A percentile compares a stretch with the other conserved stretches of the same genome.
These are phyloP conservation scores for Lachnellula suecica DNA, from an alignment of 2,329 filamentous ascomycete species.

Conservation along the genomic window DNA sequence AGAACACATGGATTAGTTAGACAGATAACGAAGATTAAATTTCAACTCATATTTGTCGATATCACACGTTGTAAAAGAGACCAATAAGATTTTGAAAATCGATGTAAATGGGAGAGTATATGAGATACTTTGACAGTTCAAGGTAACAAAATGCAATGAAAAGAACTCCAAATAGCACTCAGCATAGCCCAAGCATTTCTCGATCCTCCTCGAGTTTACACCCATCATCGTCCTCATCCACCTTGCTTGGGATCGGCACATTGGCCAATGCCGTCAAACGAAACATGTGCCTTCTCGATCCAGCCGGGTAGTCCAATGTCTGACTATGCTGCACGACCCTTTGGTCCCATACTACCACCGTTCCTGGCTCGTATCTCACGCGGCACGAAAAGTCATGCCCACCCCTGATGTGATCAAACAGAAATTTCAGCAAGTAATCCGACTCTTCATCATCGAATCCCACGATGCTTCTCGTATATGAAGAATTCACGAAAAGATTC, in stretches of 20 bases:
- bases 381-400: constrained; percentile 71
- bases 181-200: constrained; percentile 18
- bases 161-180: neutral
- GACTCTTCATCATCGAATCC: constrained; percentile 84
- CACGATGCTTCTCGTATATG: constrained; percentile 75
- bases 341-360: constrained; percentile 80
- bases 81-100: too few species aligned
- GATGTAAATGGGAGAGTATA: too few species aligned
- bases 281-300: constrained; percentile 28
- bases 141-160: too few species aligned
- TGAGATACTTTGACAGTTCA: too few species aligned
- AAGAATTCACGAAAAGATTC: constrained; percentile 75
- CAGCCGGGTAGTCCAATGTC: constrained; percentile 26
- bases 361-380: constrained; percentile 72
- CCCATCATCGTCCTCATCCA: constrained; percentile 28
- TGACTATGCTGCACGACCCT: constrained; percentile 39
- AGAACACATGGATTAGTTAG: too few species aligned
- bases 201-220: constrained; percentile 19
- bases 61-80: too few species aligned
- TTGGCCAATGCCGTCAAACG: constrained; percentile 28
- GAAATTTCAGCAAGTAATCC: constrained; percentile 70
- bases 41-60: too few species aligned
- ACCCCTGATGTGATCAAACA: constrained; percentile 67
- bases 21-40: too few species aligned
- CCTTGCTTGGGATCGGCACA: constrained; percentile 23